Evolutionary conservation across 768 basidiomycete species (phyloP), one percentile per base, ranked within the genome.

Genomic region (Mycena latifolia): DNA sequence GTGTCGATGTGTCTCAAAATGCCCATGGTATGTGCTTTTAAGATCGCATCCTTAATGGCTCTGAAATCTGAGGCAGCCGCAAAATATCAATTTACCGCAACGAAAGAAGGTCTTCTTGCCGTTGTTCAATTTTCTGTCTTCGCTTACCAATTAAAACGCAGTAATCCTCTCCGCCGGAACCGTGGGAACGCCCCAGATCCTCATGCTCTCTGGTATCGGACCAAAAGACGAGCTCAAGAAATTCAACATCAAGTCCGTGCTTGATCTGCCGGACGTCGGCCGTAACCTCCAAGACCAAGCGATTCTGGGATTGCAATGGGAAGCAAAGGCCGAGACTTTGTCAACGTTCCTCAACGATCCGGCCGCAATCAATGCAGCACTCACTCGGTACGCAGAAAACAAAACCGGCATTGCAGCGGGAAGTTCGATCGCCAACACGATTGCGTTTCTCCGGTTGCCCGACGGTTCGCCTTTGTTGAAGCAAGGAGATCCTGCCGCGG

Each of bases 401-500:
- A 56, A 65, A 15, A 55, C 63, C 27, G 63, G 63, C 6, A 48
- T 59, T 15, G 63, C 63, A 6, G 64, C 58, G 7, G 52, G 52
- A 15, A 41, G 11, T 18, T 18, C 64, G n/a, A 18, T 60, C 5
- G 51, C 61, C 31, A 66, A 66, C 46, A 60, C 64, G 15, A 66
- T 66, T 24, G 57, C n/a, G 1, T 61, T 60, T 41, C 43, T 60
- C 25, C 64, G 64, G 3, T 41, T 65, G 7, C 64, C 58, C 31
- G 45, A 37, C 4, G 11, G 29, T 29, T 53, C 64, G 8, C 12
- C 57, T 2, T 15, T 66, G 18, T 20, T 66, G 31, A 46, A 43
- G 6, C 20, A 50, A 28, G 33, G 33, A 17, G 58, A 66, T 39
- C 64, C 64, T 27, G 48, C 64, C 18, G 64, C 64, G 1, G 64